These are phyloP conservation scores for Saturnispora zaruensis DNA, from an alignment of 805 yeast species.

Conservation along the genomic window DNA sequence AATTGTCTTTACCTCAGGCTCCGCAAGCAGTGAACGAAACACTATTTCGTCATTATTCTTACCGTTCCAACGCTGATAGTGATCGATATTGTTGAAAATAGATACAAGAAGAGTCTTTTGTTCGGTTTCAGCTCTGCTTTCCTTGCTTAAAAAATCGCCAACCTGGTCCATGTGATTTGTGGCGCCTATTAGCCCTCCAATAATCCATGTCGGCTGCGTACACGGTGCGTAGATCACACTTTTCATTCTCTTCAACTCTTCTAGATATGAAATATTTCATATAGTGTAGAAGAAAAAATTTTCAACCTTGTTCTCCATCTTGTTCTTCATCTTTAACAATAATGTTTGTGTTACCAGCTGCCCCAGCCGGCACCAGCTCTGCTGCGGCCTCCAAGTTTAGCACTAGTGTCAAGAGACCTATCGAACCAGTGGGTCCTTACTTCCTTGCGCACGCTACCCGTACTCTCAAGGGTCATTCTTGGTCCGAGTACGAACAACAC, in stretches of 20 bases:
- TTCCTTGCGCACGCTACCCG: conserved; percentile 96
- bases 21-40: background rate
- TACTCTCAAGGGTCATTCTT: conserved; percentile 91
- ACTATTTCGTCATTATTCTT: background rate
- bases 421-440: conserved; percentile 95
- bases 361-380: conserved; percentile 36
- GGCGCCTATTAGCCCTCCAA: background rate
- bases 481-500: conserved; percentile 93
- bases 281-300: background rate
- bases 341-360: conserved; percentile 48
- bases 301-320: background rate
- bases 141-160: background rate
- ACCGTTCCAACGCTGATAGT: background rate
- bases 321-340: conserved; percentile 17
- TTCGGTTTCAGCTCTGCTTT: background rate
- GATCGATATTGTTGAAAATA: background rate
- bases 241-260: background rate
- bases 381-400: conserved; percentile 41
- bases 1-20: background rate
- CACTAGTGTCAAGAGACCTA: conserved; percentile 63
- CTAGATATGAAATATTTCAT: background rate
- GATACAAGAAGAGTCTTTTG: background rate
- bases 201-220: conserved; percentile 58
- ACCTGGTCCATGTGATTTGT: background rate
- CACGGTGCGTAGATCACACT: conserved; percentile 32